Evolutionary conservation across 345 rosid species (phyloP), one percentile per base, ranked within the genome.

Genomic region (Eucalyptus rudis): DNA sequence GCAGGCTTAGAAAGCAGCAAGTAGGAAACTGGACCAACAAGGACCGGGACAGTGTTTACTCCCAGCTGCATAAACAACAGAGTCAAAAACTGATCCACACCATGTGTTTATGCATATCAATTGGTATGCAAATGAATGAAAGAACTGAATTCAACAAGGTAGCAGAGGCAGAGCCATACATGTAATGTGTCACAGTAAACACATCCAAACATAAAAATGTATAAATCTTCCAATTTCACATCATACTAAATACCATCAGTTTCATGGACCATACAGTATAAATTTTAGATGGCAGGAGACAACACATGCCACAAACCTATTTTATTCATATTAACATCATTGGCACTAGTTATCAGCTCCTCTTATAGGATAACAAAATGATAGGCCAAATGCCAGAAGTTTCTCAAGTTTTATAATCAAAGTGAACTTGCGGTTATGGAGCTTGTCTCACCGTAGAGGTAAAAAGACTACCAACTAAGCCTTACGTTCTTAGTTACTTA

Each of bases 21-120:
- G 94, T 96, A 97, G 58, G 99, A 95, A 88, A 97, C 99, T 71
- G 99, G 99, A 62, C 99, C 99, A 92, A 96, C 88, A 92, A 97
- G 95, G 89, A 97, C 94, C 58, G 99, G 99, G 83, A 97, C 94
- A 25, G 99, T 97, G 29, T 97, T 93, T 27, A 96, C 95, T 91
- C 99, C 99, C 87, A 95, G 99, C 99, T 97, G 96, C 93, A 91
- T 49, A 24, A 54, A 88, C 66, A 89, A 80, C 19, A 40, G 25
- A 89, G 86, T 90, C 76, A 92, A 86, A 31, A 85, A 86, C 90
- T 54, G 56, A 89, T 58, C 27, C 45, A 45, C 13, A 16, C 36
- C 25, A 58, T 80, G 49, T 86, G 40, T 44, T 12, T 22, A 88
- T 40, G 29, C 84, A 40, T 40, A 76, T 22, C 84, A 36, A 40